Percentiles rank a stretch among this genome's conserved stretches.
Conservation (phyloP, 805 yeast species). For the Teunomyces barrocoloradensis region DNA sequence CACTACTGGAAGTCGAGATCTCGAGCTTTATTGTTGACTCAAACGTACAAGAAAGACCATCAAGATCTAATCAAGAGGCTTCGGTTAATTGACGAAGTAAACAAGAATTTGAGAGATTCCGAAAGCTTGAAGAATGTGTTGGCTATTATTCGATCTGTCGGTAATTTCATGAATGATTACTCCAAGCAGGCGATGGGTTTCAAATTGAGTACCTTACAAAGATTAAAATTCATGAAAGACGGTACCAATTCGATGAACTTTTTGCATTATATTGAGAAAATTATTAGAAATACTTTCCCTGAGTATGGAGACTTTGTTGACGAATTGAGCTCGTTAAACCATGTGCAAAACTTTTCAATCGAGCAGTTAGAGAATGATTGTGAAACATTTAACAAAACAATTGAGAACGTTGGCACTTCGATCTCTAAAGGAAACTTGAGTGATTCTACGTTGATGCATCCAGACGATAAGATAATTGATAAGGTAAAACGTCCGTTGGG, state of each 20-base stretch:
- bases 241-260: slow-evolving; percentile 84
- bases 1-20: slow-evolving; percentile 92
- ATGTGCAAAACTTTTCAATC: slow-evolving; percentile 70
- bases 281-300: slow-evolving; percentile 82
- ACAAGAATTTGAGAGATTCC: slow-evolving; percentile 62
- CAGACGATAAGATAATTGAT: slow-evolving; percentile 67
- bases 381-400: slow-evolving; percentile 53
- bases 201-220: slow-evolving; percentile 81
- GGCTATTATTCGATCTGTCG: slow-evolving; percentile 84
- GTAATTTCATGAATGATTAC: slow-evolving; percentile 95
- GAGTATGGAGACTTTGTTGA: slow-evolving; percentile 71
- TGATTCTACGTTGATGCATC: slow-evolving; percentile 75
- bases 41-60: slow-evolving; percentile 77
- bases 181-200: slow-evolving; percentile 92
- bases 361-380: slow-evolving; percentile 82
- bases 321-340: slow-evolving; percentile 58
- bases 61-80: slow-evolving; percentile 66
- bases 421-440: slow-evolving; percentile 82
- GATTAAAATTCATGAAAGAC: slow-evolving; percentile 88
- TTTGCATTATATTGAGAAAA: slow-evolving; percentile 86
- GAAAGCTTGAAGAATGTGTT: slow-evolving; percentile 67
- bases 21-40: slow-evolving; percentile 70
- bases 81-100: slow-evolving; percentile 69
- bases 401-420: slow-evolving; percentile 71
- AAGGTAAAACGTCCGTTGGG: slow-evolving; percentile 66